phyloP scores from a whole-genome alignment of 163 green algal species.

The Prototheca cutis region DNA sequence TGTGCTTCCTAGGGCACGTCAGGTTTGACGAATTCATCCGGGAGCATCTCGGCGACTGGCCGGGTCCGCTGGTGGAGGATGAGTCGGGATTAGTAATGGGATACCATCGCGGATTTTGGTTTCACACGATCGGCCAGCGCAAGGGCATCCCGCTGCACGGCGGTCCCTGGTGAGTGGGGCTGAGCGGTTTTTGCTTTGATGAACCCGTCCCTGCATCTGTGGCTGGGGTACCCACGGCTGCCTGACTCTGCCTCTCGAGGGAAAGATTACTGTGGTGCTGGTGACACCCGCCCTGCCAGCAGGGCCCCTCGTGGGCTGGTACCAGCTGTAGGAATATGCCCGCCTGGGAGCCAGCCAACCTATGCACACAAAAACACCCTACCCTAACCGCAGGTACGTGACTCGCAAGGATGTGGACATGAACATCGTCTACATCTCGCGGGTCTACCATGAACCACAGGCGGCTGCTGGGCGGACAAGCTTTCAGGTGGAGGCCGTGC shows the following conservation, averaged over 20 bases:
- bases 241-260: too few species aligned
- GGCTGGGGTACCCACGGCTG: too few species aligned
- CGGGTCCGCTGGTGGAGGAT: conserved; percentile 76
- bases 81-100: conserved; percentile 57
- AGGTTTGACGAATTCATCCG: conserved; percentile 51
- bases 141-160: conserved; percentile 78
- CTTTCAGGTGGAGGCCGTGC: too few species aligned
- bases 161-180: conserved; percentile 70
- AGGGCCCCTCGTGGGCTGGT: too few species aligned
- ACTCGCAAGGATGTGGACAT: conserved; percentile 64
- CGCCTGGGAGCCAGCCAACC: too few species aligned
- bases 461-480: too few species aligned
- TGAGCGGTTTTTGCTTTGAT: not conserved
- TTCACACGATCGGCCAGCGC: conserved; percentile 92
- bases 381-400: conserved; percentile 94
- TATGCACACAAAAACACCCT: too few species aligned
- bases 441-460: conserved; percentile 60
- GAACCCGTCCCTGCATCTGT: not conserved
- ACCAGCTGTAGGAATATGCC: too few species aligned
- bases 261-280: too few species aligned
- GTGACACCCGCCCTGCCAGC: too few species aligned
- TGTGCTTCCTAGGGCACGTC: conserved; percentile 98
- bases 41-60: conserved; percentile 82
- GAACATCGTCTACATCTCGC: conserved; percentile 83
- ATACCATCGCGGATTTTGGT: conserved; percentile 82